phyloP scores from a whole-genome alignment of 179 eudicot genomes.

The Dionaea muscipula region DNA sequence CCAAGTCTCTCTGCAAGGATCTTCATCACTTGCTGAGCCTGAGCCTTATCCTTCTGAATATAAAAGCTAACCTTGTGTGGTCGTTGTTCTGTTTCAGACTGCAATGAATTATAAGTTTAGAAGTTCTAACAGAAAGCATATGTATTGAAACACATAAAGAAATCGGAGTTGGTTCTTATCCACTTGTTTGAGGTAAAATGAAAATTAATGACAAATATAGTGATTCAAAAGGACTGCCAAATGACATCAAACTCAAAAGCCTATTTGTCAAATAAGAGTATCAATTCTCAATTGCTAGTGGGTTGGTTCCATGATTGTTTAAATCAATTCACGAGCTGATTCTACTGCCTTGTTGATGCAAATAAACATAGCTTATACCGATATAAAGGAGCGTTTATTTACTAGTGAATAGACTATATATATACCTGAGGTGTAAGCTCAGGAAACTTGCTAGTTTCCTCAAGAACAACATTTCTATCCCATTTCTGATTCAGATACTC shows the following conservation, averaged over 20 bases:
- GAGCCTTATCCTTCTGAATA: conserved; percentile 79
- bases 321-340: too few species aligned
- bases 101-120: conserved; percentile 17
- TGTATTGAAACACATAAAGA: background rate
- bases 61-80: conserved; percentile 90
- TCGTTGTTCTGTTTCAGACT: conserved; percentile 86
- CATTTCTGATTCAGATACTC: conserved; percentile 61
- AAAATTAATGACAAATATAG: background rate
- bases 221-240: too few species aligned
- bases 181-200: background rate
- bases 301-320: too few species aligned
- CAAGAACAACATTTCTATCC: conserved; percentile 57
- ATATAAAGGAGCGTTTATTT: too few species aligned
- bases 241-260: too few species aligned
- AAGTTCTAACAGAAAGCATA: background rate
- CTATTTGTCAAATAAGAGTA: too few species aligned
- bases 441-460: conserved; percentile 62
- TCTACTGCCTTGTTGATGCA: too few species aligned
- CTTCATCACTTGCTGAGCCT: conserved; percentile 56
- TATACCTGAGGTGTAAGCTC: conserved; percentile 91
- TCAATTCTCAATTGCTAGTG: background rate
- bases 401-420: too few species aligned
- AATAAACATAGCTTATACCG: too few species aligned
- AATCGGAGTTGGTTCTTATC: background rate
- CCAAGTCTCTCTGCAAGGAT: conserved; percentile 44